Evolutionary conservation across 2,329 filamentous ascomycete species (phyloP).

Genomic region (Cercospora berteroae): DNA sequence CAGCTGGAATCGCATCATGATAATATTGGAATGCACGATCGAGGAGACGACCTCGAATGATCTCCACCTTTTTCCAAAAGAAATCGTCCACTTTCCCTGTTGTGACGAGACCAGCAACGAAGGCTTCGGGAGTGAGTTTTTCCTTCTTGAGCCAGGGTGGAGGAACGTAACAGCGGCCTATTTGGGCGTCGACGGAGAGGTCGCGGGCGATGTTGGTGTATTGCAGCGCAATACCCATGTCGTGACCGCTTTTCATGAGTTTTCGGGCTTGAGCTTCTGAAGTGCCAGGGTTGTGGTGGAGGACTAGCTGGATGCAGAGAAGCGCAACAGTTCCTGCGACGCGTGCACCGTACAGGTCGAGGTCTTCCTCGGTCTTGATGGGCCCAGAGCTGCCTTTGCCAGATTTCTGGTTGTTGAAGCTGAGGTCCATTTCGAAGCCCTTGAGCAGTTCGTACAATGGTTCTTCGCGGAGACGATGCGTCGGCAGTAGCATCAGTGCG

Average conservation of each 20-base stretch:
- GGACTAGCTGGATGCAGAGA: conserved; percentile 65
- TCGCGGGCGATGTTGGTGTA: conserved; percentile 76
- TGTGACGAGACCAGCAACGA: conserved; percentile 46
- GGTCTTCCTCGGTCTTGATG: conserved; percentile 57
- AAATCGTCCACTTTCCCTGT: conserved; percentile 41
- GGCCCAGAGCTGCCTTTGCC: conserved; percentile 40
- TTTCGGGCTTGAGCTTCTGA: conserved; percentile 36
- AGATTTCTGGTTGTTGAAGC: conserved; percentile 45
- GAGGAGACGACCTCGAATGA: conserved; percentile 55
- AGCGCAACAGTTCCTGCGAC: conserved; percentile 73
- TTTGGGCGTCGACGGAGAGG: conserved; percentile 63
- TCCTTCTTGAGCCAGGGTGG: conserved; percentile 61
- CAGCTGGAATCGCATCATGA: conserved; percentile 52
- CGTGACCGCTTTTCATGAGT: conserved; percentile 57
- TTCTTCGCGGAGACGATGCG: conserved; percentile 53
- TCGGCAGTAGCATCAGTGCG: conserved; percentile 61
- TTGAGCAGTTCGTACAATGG: conserved; percentile 64
- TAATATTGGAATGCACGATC: conserved; percentile 63
- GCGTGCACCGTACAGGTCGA: conserved; percentile 63
- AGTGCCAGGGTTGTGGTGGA: conserved; percentile 52
- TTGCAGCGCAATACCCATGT: conserved; percentile 73
- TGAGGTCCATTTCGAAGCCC: conserved; percentile 67
- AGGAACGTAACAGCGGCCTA: conserved; percentile 68
- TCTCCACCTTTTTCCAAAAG: conserved; percentile 48
- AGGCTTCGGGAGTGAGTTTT: conserved; percentile 53